These are phyloP conservation scores for Eucalyptus erythrocorys DNA, from an alignment of 345 rosid genomes.

Conservation along the genomic window DNA sequence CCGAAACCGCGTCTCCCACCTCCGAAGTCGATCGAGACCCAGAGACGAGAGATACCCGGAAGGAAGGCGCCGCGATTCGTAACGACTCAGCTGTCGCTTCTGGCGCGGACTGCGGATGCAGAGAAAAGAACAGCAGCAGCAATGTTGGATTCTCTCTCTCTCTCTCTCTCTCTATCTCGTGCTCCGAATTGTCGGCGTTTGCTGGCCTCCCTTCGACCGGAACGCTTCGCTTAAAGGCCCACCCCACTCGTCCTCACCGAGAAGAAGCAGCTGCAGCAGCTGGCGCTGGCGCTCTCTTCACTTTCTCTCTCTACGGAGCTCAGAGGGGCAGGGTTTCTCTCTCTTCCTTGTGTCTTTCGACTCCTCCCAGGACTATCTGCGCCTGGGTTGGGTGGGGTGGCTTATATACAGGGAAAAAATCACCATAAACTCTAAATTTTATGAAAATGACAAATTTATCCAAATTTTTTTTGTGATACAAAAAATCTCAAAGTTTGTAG, in stretches of 20 bases:
- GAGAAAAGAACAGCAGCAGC: not conserved
- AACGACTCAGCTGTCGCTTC: not conserved
- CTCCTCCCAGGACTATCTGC: not conserved
- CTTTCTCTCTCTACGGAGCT: not conserved
- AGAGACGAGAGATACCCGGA: not conserved
- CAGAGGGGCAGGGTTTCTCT: not conserved
- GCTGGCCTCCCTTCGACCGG: not conserved
- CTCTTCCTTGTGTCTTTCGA: not conserved
- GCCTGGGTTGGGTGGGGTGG: not conserved
- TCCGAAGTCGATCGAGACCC: not conserved
- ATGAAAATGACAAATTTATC: too few species aligned
- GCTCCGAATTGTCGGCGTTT: not conserved
- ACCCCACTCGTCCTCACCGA: not conserved
- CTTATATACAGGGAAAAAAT: too few species aligned
- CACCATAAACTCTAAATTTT: too few species aligned
- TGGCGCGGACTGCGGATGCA: not conserved
- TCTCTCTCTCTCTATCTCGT: not conserved
- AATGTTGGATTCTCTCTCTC: not conserved
- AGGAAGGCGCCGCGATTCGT: not conserved
- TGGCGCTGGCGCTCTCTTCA: not conserved
- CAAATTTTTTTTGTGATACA: too few species aligned
- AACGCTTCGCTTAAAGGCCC: not conserved
- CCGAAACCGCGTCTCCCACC: not conserved
- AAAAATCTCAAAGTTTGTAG: too few species aligned
- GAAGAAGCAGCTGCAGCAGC: not conserved